A percentile compares a stretch with the other conserved stretches of the same genome.
Conservation (phyloP, 2,329 filamentous ascomycete species). For the Beauveria pseudobassiana region DNA sequence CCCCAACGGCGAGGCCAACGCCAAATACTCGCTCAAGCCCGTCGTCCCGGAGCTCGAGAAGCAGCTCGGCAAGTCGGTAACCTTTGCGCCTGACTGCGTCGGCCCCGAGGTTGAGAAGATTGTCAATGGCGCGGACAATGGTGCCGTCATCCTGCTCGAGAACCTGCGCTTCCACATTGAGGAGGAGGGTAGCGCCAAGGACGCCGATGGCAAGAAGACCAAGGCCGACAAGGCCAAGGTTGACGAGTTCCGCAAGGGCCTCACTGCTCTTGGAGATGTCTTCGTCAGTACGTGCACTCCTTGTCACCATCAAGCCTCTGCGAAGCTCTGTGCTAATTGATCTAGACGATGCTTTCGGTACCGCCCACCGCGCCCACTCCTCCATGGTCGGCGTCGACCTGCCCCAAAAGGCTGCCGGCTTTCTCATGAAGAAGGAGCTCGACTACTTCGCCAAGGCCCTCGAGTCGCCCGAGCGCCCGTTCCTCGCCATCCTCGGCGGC, state of each 20-base stretch:
- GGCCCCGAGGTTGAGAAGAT: conserved; percentile 84
- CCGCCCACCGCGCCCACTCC: conserved; percentile 95
- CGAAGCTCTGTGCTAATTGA: background rate
- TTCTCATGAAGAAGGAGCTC: conserved; percentile 99
- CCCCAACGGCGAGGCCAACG: conserved; percentile 80
- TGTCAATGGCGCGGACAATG: conserved; percentile 73
- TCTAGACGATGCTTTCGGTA: conserved; percentile 93
- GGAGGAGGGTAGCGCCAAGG: conserved; percentile 95
- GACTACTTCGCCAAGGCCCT: conserved; percentile 98
- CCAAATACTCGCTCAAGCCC: conserved; percentile 92
- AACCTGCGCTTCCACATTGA: conserved; percentile 98
- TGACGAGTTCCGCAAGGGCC: conserved; percentile 85
- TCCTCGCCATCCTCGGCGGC: conserved; percentile 96
- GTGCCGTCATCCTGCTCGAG: conserved; percentile 85
- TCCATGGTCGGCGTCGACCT: conserved; percentile 98
- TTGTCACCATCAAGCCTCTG: background rate
- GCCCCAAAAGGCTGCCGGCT: conserved; percentile 93
- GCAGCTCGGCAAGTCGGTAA: conserved; percentile 75
- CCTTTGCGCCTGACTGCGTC: conserved; percentile 84
- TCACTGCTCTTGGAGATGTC: conserved; percentile 90
- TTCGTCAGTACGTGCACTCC: conserved; percentile 71
- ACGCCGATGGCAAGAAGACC: conserved; percentile 89
- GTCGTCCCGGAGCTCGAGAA: conserved; percentile 89
- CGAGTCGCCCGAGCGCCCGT: conserved; percentile 85
- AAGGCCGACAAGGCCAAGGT: conserved; percentile 95